Conservation (phyloP, 2,329 filamentous ascomycete species). For the Paecilomyces variotii region DNA sequence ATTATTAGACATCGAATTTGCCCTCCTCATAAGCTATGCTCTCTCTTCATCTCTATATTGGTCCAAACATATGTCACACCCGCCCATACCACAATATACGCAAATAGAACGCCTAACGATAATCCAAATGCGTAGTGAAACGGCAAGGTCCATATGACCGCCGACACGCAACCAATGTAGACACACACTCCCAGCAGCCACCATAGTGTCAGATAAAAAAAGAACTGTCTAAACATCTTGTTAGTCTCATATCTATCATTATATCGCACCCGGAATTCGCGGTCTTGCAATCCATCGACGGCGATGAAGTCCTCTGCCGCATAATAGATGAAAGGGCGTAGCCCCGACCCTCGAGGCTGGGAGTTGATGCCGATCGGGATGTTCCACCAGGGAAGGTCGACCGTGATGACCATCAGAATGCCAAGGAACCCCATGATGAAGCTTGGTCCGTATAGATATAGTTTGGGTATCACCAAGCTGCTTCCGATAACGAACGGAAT, state of each 20-base stretch:
- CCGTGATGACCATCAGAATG: not conserved
- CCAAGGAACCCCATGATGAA: not conserved
- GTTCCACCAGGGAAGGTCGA: not conserved
- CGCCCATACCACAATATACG: not conserved
- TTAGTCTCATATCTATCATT: not conserved
- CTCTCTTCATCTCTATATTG: not conserved
- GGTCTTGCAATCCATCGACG: not conserved
- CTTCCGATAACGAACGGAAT: not conserved
- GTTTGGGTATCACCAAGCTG: not conserved
- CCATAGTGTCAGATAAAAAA: not conserved
- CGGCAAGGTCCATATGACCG: not conserved
- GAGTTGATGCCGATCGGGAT: not conserved
- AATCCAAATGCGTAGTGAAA: not conserved
- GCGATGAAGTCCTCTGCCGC: not conserved
- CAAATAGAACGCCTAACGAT: slow-evolving; percentile 4
- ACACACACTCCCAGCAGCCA: not conserved
- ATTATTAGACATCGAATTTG: not conserved
- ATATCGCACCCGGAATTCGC: not conserved
- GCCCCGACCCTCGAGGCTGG: not conserved
- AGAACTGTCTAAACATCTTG: not conserved
- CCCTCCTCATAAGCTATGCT: not conserved
- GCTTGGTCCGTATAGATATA: not conserved
- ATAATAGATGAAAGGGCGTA: not conserved
- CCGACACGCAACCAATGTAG: not conserved
- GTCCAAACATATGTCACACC: not conserved